Evolutionary conservation across 371 early-diverging fungal genomes (phyloP), one percentile per base, ranked within the genome.

Genomic region (Chytridium lagenaria): DNA sequence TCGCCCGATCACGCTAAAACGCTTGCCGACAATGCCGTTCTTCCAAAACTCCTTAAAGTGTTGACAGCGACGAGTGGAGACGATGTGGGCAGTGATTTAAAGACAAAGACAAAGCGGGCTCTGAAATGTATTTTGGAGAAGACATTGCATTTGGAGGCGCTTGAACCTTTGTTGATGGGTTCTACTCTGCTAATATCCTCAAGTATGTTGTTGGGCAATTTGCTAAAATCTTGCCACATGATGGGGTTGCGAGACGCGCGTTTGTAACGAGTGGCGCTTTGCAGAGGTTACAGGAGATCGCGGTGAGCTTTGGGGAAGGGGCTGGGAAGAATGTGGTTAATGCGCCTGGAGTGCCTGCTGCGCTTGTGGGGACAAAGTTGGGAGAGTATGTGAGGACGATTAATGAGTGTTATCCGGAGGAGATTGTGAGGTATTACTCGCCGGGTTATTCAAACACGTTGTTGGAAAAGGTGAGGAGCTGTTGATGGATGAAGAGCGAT

Each of bases 391-490:
- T 87, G 39, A 55, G 85, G 22, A 78, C 75, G 2, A 86, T 87
- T 64, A 86, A 87, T 69, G 85, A 82, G 68, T 86, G 85, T 66
- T 87, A 84, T 63, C 88, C 88, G 1, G 88, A 87, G 77, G 88
- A 87, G 61, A 87, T 87, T 66, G 86, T 87, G 34, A 63, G 85
- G 37, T 87, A 87, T 73, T 87, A 85, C 52, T 84, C 86, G 7
- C 88, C 88, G 0, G 86, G 85, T 23, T 87, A 87, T 73, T 81
- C 84, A n/a, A n/a, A n/a, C n/a, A n/a, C n/a, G n/a, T n/a, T n/a
- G n/a, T n/a, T n/a, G n/a, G n/a, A n/a, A n/a, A n/a, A n/a, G n/a
- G n/a, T n/a, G n/a, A n/a, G n/a, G n/a, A n/a, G n/a, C n/a, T n/a
- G n/a, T n/a, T n/a, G n/a, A n/a, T n/a, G n/a, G n/a, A n/a, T n/a